Base-by-base conservation (phyloP, 495 filamentous ascomycete species). In the Aspergillus sclerotiicarbonarius region DNA sequence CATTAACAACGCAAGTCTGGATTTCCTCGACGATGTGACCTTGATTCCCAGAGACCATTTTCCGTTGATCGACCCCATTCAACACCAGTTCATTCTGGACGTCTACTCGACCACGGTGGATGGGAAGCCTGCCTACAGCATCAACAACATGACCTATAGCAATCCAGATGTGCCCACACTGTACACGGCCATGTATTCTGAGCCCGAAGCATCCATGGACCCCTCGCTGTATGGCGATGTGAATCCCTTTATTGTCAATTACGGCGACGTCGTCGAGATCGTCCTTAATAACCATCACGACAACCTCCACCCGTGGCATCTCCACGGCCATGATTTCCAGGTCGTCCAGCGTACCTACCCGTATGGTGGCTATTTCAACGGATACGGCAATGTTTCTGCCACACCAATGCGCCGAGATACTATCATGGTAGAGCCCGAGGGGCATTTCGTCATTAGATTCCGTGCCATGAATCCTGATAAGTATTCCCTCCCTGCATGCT, bases 241-340 rank as follows among this genome's bases (percentile, higher is more conserved):
- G 8, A 80, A 91, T 66, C 60, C 84, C 5, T 86, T 84, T 66
- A 72, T 92, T 21, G 78, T 92, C 1, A 67, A 84, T 4, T 82
- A 84, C 54, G 77, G 77, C 53, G 73, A 91, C 43, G 70, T 90
- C 19, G 77, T 92, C 47, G 86, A 93, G 53, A 86, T 93, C 45
- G 69, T 90, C 15, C 59, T 93, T 21, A 92, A 93, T 82, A 93
- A 90, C 65, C 61, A 80, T 19, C 88, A 91, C 61, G 58, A 80
- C 0, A 86, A 86, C 51, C 84, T 79, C 49, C 89, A 93, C 67
- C 90, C 90, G 2, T 92, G 91, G 79, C 90, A 93, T 74, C 76
- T 93, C 4, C 90, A 92, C 76, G 89, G 89, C 4, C 89, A 92
- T 71, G 76, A 80, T 56, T 92, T 93, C 76, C 90, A 92, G 66